Evolutionary conservation across 441 rosid species (phyloP), one percentile per base, ranked within the genome.

Genomic region (Rhodomyrtus psidioides): DNA sequence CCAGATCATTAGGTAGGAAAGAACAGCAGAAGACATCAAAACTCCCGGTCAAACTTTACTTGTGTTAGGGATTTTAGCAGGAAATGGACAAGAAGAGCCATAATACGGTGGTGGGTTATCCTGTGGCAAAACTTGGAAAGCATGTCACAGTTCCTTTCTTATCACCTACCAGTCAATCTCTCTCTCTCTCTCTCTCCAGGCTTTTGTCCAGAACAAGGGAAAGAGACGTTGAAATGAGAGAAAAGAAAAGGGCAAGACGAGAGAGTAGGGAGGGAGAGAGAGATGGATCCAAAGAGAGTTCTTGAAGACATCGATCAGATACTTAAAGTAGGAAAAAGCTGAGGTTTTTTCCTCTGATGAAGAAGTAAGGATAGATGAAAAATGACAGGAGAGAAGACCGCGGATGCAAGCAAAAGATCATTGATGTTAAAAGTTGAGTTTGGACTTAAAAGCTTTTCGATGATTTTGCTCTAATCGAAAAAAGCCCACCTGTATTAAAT

Each of bases 301-400:
- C 86, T 88, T 87, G 89, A 85, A 87, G 90, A 87, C 59, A 83
- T 34, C 57, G 87, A 87, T 88, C 89, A 89, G 91, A 88, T 87
- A 90, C 94, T 91, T 90, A 87, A 92, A 92, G 93, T 91, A 87
- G 94, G 94, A 92, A 92, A 91, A 92, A 87, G 92, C 94, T 88
- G 90, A 92, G 94, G 94, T 92, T 92, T 90, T 91, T 90, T 86
- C 91, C 87, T 89, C 86, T 65, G 90, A 65, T 39, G 79, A 81
- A 88, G 90, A 86, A 89, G 91, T 17, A 62, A 65, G 79, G n/a
- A 65, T 34, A 9, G 76, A 65, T 34, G 26, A 19, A 34, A 51
- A 12, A 51, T 34, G 79, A 34, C 46, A 65, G 79, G 79, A 21
- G 76, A 65, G 76, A 65, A 51, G 53, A 51, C 46, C 76, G 39